Conservation (phyloP, 139 green algal genomes). For the Zygnema circumcarinatum region DNA sequence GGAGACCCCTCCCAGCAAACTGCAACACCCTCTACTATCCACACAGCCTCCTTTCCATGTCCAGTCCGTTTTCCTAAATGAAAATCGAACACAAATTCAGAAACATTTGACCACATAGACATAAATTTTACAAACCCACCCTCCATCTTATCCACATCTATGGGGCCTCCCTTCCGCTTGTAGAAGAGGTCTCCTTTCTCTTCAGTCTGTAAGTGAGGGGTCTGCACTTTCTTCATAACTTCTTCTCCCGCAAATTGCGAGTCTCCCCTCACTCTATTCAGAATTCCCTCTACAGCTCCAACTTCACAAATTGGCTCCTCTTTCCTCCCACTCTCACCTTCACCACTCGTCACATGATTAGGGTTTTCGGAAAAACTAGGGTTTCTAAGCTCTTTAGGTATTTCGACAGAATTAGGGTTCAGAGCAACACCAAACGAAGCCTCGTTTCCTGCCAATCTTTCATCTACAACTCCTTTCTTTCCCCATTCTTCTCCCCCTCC, state of each 20-base stretch:
- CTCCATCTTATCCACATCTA: constrained; percentile 39
- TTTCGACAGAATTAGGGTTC: too few species aligned
- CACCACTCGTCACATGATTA: too few species aligned
- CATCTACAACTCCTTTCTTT: not conserved
- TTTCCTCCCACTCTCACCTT: not conserved
- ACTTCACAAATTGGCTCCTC: not conserved
- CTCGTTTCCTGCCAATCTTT: not conserved
- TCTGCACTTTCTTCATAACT: not conserved
- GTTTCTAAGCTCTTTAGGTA: too few species aligned
- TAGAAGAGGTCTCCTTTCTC: not conserved
- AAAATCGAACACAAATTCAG: constrained; percentile 51
- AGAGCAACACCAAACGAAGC: too few species aligned
- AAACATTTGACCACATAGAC: constrained; percentile 4
- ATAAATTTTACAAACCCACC: constrained; percentile 37
- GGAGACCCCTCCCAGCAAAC: constrained; percentile 52
- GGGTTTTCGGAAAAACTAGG: too few species aligned
- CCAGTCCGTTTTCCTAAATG: constrained; percentile 1
- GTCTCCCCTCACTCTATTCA: not conserved
- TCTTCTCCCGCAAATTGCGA: not conserved
- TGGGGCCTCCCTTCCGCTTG: constrained; percentile 5
- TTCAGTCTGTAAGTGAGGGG: not conserved
- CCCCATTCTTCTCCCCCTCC: not conserved
- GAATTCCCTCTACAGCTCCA: not conserved
- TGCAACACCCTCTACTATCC: constrained; percentile 47
- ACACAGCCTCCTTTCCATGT: not conserved